These are phyloP conservation scores for Hypoxylon sp. DNA, from an alignment of 2,329 filamentous ascomycete genomes.

Conservation along the genomic window DNA sequence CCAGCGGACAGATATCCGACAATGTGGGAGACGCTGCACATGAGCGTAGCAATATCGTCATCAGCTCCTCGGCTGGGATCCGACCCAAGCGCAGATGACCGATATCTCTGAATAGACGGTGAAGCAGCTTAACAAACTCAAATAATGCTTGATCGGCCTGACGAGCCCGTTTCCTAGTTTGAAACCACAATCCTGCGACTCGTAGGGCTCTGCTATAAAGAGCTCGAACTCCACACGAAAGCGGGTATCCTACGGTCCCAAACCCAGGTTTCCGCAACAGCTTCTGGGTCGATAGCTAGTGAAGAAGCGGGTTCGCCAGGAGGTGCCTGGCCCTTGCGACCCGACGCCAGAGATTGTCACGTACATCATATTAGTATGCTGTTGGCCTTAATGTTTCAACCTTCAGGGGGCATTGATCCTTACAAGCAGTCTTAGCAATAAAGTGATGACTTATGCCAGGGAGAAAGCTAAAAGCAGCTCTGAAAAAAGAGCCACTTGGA, in stretches of 20 bases:
- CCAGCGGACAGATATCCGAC: constrained; percentile 27
- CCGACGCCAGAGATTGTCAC: constrained; percentile 34
- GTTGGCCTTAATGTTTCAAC: constrained; percentile 32
- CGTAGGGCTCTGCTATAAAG: constrained; percentile 34
- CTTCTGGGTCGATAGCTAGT: constrained; percentile 33
- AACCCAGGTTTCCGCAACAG: constrained; percentile 27
- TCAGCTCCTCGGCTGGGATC: constrained; percentile 11
- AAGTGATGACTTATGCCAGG: constrained; percentile 28
- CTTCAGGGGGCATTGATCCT: constrained; percentile 30
- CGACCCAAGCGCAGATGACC: constrained; percentile 8
- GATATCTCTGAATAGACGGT: constrained; percentile 4
- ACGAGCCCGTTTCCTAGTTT: constrained; percentile 26
- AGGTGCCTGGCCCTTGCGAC: constrained; percentile 38
- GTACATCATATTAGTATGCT: constrained; percentile 39
- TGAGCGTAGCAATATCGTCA: constrained; percentile 21
- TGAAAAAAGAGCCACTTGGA: not conserved
- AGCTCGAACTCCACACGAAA: constrained; percentile 35
- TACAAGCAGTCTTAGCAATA: constrained; percentile 30
- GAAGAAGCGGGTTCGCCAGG: constrained; percentile 25
- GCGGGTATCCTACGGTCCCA: constrained; percentile 37
- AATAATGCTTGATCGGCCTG: constrained; percentile 20
- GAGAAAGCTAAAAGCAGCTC: constrained; percentile 15
- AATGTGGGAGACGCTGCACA: constrained; percentile 23
- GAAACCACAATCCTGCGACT: constrained; percentile 30
- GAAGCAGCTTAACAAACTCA: constrained; percentile 15